Evolutionary conservation across 495 filamentous ascomycete genomes (phyloP).

Genomic region (Xylaria venustula): DNA sequence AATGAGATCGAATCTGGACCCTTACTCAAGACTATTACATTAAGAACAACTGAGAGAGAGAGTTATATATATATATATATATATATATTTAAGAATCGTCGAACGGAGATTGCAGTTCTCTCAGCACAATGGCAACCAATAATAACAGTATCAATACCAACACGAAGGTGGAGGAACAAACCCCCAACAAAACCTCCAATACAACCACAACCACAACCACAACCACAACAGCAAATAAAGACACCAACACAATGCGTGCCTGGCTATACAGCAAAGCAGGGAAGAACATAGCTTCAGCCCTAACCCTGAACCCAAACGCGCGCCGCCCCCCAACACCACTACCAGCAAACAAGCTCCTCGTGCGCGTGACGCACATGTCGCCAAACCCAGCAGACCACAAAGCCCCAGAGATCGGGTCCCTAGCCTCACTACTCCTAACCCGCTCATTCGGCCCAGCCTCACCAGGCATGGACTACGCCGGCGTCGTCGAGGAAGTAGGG

Average conservation of each 20-base stretch:
- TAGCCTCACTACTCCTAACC: constrained; percentile 41
- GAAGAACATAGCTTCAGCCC: neutral
- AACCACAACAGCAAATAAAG: neutral
- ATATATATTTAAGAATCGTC: too few species aligned
- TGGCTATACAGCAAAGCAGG: constrained; percentile 8
- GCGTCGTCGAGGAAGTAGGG: constrained; percentile 50
- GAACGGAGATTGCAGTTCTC: too few species aligned
- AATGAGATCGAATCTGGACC: too few species aligned
- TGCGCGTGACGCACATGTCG: constrained; percentile 53
- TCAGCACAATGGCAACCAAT: too few species aligned
- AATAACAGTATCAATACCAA: too few species aligned
- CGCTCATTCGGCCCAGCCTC: constrained; percentile 45
- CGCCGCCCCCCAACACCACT: constrained; percentile 21
- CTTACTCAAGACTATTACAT: too few species aligned
- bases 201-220: neutral
- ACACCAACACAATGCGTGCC: constrained; percentile 6
- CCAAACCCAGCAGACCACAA: constrained; percentile 77
- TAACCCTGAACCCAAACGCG: neutral
- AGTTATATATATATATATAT: too few species aligned
- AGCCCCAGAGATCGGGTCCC: constrained; percentile 51
- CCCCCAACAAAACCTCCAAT: too few species aligned
- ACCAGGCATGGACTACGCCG: constrained; percentile 64
- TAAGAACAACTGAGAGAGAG: too few species aligned
- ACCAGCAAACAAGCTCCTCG: constrained; percentile 47
- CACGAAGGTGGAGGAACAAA: too few species aligned